phyloP scores from a whole-genome alignment of 257 asterid genomes.

The Solanum medicagineum region DNA sequence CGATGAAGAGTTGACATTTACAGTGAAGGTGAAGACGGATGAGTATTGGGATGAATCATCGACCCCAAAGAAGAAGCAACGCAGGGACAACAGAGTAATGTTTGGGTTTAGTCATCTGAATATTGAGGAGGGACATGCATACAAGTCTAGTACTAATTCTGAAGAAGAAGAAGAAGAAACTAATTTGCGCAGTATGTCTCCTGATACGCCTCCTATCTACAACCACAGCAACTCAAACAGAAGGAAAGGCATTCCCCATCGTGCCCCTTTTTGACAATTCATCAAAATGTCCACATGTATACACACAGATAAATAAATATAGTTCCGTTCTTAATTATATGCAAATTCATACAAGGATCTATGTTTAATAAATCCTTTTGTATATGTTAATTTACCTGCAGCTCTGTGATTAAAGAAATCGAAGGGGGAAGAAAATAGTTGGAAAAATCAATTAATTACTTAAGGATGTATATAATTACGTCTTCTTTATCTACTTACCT shows the following conservation, averaged over 20 bases:
- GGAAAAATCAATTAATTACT: neutral
- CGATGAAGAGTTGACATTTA: conserved; percentile 33
- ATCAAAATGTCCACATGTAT: neutral
- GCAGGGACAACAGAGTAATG: neutral
- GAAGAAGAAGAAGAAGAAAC: conserved; percentile 15
- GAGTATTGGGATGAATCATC: conserved; percentile 23
- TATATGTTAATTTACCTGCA: neutral
- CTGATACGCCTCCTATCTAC: conserved; percentile 46
- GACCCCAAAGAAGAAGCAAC: conserved; percentile 30
- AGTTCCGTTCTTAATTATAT: neutral
- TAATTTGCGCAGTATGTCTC: conserved; percentile 14
- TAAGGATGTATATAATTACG: neutral
- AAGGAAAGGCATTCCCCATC: conserved; percentile 64
- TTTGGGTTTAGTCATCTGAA: neutral
- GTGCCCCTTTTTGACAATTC: conserved; percentile 47
- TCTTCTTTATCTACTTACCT: too few relatives aligned
- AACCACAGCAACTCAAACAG: conserved; percentile 45
- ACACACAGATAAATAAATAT: neutral
- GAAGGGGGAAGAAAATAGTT: neutral
- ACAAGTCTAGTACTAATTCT: conserved; percentile 4
- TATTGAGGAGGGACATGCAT: neutral
- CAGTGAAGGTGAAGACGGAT: conserved; percentile 14
- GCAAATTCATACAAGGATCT: neutral
- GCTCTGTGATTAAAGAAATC: neutral
- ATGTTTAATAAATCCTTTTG: neutral